phyloP scores from a whole-genome alignment of 1,139 yeast species.

The Diutina pseudorugosa region DNA sequence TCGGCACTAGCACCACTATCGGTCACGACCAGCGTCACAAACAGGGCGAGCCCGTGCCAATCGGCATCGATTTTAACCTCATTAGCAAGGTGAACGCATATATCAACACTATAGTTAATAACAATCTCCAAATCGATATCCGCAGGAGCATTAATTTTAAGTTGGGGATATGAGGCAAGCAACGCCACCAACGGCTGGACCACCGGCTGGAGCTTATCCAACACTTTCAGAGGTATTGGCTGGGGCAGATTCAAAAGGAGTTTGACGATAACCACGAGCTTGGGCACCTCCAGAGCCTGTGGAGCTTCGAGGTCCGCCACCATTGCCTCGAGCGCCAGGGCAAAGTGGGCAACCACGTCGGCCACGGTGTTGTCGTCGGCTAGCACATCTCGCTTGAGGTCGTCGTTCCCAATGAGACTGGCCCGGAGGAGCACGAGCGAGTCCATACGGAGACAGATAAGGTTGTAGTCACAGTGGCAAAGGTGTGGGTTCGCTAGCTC shows the following conservation, averaged over 20 bases:
- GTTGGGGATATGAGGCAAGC: neutral
- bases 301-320: neutral
- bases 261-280: neutral
- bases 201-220: neutral
- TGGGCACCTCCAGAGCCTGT: neutral
- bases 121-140: neutral
- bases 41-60: neutral
- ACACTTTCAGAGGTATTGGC: neutral
- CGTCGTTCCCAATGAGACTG: neutral
- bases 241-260: neutral
- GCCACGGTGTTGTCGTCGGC: neutral
- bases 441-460: neutral
- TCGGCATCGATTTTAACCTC: neutral
- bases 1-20: neutral
- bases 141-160: neutral
- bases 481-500: too few species aligned
- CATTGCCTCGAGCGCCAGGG: neutral
- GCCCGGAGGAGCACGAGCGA: neutral
- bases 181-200: neutral
- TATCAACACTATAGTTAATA: neutral
- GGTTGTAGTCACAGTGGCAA: neutral
- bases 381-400: neutral
- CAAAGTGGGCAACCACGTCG: neutral
- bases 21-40: neutral
- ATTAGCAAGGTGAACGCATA: neutral